Percentiles rank a stretch among this genome's conserved stretches.
Evolutionary conservation across 139 green algal genomes (phyloP).

Genomic region (Eudorina sp.): DNA sequence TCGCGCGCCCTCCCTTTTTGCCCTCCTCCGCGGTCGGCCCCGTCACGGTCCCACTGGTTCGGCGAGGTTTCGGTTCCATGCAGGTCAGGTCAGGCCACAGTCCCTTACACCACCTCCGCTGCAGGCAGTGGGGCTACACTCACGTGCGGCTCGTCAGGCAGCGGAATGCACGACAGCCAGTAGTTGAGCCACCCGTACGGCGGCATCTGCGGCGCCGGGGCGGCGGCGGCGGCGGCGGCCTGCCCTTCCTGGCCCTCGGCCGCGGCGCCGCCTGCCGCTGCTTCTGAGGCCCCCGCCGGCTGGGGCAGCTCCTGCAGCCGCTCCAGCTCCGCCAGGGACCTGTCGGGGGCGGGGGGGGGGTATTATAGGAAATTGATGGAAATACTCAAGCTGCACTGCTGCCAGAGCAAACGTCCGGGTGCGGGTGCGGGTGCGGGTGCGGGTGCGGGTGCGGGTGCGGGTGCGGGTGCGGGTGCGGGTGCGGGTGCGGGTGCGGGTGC

Average conservation of each 20-base stretch:
- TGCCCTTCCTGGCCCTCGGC: background rate
- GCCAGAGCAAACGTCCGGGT: too few species aligned
- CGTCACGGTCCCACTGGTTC: too few species aligned
- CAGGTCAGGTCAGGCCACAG: background rate
- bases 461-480: too few species aligned
- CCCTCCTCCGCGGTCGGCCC: too few species aligned
- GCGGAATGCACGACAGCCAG: slow-evolving; percentile 37
- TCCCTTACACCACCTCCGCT: background rate
- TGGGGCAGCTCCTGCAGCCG: background rate
- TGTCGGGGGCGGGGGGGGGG: background rate
- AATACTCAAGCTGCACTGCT: too few species aligned
- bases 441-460: too few species aligned
- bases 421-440: too few species aligned
- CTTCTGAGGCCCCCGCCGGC: background rate
- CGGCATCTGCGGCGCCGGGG: background rate
- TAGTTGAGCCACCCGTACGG: slow-evolving; percentile 33
- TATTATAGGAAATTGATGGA: too few species aligned
- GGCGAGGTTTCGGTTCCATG: too few species aligned
- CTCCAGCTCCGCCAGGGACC: slow-evolving; percentile 20
- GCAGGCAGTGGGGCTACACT: too few species aligned
- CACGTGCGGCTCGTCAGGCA: slow-evolving; percentile 37
- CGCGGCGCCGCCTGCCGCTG: background rate
- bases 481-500: too few species aligned
- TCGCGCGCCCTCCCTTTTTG: too few species aligned
- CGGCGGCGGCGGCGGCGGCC: background rate